Evolutionary conservation across 1,139 yeast genomes (phyloP).

Genomic region (Candida tetrigidarum): DNA sequence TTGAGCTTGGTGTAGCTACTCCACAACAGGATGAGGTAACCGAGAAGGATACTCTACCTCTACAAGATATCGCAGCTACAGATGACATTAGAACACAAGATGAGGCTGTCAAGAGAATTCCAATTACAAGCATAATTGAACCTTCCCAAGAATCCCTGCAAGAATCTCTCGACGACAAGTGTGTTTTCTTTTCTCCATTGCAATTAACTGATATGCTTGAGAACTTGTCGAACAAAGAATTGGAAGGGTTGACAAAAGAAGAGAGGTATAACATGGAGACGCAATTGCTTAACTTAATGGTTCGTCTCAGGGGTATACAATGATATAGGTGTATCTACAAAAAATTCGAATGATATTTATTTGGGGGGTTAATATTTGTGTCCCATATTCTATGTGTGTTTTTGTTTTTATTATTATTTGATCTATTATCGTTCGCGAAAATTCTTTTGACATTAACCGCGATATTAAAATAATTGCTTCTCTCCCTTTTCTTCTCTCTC

Average conservation of each 20-base stretch:
- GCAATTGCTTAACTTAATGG: slow-evolving; percentile 34
- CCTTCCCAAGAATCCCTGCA: no score
- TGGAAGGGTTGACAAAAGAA: slow-evolving; percentile 21
- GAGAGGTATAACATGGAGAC: slow-evolving; percentile 36
- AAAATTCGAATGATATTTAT: background rate
- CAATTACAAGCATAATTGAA: no score
- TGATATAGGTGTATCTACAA: slow-evolving; percentile 5
- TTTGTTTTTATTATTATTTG: background rate
- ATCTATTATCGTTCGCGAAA: background rate
- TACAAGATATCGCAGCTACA: no score
- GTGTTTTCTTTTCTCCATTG: slow-evolving; percentile 1
- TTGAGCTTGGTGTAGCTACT: no score
- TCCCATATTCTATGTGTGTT: no score
- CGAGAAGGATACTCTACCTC: no score
- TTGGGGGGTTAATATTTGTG: no score
- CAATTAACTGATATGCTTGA: slow-evolving; percentile 12
- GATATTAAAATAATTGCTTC: background rate
- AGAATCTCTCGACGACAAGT: no score
- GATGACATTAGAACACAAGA: no score
- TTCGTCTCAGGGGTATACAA: slow-evolving; percentile 28
- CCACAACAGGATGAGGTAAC: no score
- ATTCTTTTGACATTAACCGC: background rate
- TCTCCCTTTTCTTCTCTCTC: background rate
- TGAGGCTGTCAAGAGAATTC: no score
- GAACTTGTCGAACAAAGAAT: slow-evolving; percentile 19